These are phyloP conservation scores for Shiraia bambusicola DNA, from an alignment of 2,329 filamentous ascomycete species.

Conservation along the genomic window DNA sequence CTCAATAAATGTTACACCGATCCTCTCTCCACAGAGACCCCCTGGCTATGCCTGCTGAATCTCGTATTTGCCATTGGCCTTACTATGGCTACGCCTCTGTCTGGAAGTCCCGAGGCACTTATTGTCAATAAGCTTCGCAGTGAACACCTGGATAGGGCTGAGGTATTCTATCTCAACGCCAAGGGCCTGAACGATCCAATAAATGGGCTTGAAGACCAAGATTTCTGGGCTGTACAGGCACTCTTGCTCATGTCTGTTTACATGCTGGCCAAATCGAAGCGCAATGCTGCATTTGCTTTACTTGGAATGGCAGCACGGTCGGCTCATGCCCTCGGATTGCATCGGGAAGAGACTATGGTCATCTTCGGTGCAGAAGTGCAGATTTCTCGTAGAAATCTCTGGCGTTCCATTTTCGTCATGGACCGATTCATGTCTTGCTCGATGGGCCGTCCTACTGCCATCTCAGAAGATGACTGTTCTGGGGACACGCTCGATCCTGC, in stretches of 20 bases:
- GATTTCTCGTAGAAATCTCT: slow-evolving; percentile 58
- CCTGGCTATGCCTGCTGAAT: slow-evolving; percentile 61
- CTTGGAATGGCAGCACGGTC: slow-evolving; percentile 64
- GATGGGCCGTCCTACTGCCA: slow-evolving; percentile 62
- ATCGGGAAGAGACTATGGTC: slow-evolving; percentile 60
- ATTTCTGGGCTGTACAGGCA: slow-evolving; percentile 67
- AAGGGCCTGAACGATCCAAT: slow-evolving; percentile 54
- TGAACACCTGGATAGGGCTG: slow-evolving; percentile 56
- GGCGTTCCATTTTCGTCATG: slow-evolving; percentile 65
- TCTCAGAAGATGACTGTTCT: slow-evolving; percentile 64
- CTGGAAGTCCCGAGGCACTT: slow-evolving; percentile 52
- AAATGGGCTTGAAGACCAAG: slow-evolving; percentile 60
- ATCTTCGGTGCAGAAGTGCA: slow-evolving; percentile 55
- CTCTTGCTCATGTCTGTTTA: slow-evolving; percentile 65
- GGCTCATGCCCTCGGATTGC: slow-evolving; percentile 63
- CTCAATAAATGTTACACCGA: slow-evolving; percentile 59
- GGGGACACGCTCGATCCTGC: slow-evolving; percentile 46
- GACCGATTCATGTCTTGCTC: slow-evolving; percentile 65
- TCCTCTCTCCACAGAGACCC: slow-evolving; percentile 53
- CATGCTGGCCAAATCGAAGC: slow-evolving; percentile 61
- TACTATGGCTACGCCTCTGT: slow-evolving; percentile 57
- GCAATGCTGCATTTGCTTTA: slow-evolving; percentile 64
- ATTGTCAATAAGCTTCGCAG: slow-evolving; percentile 56
- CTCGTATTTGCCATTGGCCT: slow-evolving; percentile 65
- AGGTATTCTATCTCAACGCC: slow-evolving; percentile 63